Percentiles rank a stretch among this genome's conserved stretches.
These are phyloP conservation scores for Kwoniella dejecticola DNA, from an alignment of 768 basidiomycete genomes.

Conservation along the genomic window DNA sequence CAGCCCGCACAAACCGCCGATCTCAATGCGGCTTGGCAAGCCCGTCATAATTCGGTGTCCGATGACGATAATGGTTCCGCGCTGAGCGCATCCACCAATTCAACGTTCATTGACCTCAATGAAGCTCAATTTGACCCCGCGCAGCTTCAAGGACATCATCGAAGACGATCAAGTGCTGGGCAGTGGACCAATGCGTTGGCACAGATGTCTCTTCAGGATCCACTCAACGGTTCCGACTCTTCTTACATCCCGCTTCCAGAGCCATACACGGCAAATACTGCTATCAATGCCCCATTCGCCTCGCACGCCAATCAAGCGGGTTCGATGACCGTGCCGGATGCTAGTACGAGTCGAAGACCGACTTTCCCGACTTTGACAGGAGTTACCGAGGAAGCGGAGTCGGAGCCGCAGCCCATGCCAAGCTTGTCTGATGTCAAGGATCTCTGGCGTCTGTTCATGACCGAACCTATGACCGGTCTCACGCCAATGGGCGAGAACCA, in stretches of 20 bases:
- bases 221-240: not conserved
- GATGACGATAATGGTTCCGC: conserved; percentile 15
- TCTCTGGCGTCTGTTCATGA: conserved; percentile 51
- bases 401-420: conserved; percentile 22
- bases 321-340: not conserved
- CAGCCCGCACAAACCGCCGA: conserved; percentile 7
- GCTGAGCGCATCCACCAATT: conserved; percentile 17
- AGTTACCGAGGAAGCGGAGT: conserved; percentile 11
- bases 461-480: conserved; percentile 41
- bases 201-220: conserved; percentile 47
- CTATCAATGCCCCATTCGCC: not conserved
- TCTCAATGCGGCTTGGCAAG: conserved; percentile 14
- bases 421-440: conserved; percentile 51
- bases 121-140: conserved; percentile 5
- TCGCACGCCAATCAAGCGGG: not conserved
- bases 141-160: conserved; percentile 3
- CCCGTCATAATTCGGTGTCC: conserved; percentile 5
- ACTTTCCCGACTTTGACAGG: conserved; percentile 23
- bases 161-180: conserved; percentile 38
- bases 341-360: conserved; percentile 15
- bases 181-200: conserved; percentile 47
- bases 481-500: conserved; percentile 24
- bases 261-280: not conserved
- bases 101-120: conserved; percentile 19
- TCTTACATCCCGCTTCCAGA: conserved; percentile 11